phyloP scores from a whole-genome alignment of 2,329 filamentous ascomycete genomes.

The Phaeosphaeriaceae sp. region DNA sequence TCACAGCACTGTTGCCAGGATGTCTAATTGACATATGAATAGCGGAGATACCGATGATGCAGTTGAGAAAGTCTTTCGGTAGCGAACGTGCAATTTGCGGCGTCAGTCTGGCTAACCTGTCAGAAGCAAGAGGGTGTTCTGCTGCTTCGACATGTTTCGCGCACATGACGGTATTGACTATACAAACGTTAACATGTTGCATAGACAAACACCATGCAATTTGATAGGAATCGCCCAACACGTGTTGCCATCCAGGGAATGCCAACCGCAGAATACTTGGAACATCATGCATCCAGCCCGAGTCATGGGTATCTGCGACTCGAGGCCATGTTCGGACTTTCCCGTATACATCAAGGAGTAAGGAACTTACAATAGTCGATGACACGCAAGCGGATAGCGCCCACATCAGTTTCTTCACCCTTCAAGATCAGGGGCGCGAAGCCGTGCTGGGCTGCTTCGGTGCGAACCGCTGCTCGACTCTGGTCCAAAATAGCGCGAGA shows the following conservation, averaged over 20 bases:
- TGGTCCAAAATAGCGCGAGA: constrained; percentile 20
- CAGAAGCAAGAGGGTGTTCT: constrained; percentile 11
- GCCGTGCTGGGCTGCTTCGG: constrained; percentile 22
- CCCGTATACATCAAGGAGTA: background rate
- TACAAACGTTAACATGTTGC: background rate
- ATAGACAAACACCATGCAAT: background rate
- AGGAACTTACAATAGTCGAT: constrained; percentile 28
- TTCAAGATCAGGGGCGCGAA: constrained; percentile 6
- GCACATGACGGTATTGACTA: constrained; percentile 26
- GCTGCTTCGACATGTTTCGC: constrained; percentile 8
- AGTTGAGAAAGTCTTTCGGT: constrained; percentile 25
- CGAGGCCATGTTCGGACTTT: background rate
- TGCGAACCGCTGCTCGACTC: constrained; percentile 11
- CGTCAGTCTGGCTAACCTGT: constrained; percentile 17
- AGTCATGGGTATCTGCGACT: background rate
- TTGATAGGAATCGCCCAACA: background rate
- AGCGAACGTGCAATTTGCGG: constrained; percentile 14
- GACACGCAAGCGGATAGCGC: constrained; percentile 14
- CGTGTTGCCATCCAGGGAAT: background rate
- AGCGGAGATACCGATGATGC: constrained; percentile 27
- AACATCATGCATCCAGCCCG: background rate
- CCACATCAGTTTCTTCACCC: constrained; percentile 8
- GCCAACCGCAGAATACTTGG: background rate
- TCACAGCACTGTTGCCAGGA: constrained; percentile 15
- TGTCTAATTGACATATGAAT: constrained; percentile 29